Conservation (phyloP, 208 protist species). For the Leptomonas pyrrhocoris region DNA sequence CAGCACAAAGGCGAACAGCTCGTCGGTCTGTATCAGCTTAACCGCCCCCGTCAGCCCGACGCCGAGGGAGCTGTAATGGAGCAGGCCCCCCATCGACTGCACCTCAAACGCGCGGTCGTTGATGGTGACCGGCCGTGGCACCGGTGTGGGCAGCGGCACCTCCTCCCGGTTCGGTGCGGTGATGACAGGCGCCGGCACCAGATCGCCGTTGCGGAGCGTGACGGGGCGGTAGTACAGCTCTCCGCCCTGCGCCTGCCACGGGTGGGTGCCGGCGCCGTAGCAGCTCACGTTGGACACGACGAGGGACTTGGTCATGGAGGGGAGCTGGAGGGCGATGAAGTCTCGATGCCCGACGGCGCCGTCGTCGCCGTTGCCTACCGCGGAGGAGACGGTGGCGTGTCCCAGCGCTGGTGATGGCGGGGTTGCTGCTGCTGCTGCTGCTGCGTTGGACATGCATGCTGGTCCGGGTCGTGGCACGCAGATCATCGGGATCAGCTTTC, state of each 20-base stretch:
- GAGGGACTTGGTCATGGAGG: slow-evolving; percentile 60
- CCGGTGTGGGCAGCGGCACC: neutral
- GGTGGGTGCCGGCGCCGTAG: slow-evolving; percentile 71
- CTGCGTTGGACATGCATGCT: neutral
- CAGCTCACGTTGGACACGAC: slow-evolving; percentile 79
- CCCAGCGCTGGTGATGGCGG: too few species aligned
- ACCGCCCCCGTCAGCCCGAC: slow-evolving; percentile 47
- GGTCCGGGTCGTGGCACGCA: slow-evolving; percentile 50
- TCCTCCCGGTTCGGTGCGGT: neutral
- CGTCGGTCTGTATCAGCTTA: slow-evolving; percentile 70
- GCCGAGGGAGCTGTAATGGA: slow-evolving; percentile 68
- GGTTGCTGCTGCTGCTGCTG: neutral
- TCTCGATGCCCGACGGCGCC: slow-evolving; percentile 2
- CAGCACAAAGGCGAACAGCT: slow-evolving; percentile 75
- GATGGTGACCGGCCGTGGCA: slow-evolving; percentile 45
- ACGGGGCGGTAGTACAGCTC: slow-evolving; percentile 50
- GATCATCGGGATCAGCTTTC: slow-evolving; percentile 59
- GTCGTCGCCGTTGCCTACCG: too few species aligned
- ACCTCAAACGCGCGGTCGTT: slow-evolving; percentile 84
- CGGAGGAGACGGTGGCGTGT: too few species aligned
- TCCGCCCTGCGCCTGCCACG: slow-evolving; percentile 48
- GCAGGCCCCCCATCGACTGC: slow-evolving; percentile 73
- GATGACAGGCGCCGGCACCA: neutral
- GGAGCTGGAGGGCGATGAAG: slow-evolving; percentile 59
- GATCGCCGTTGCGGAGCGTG: slow-evolving; percentile 24